Percentiles rank a stretch among this genome's conserved stretches.
Conservation (phyloP, 768 basidiomycete genomes). For the Boletus reticulatus region DNA sequence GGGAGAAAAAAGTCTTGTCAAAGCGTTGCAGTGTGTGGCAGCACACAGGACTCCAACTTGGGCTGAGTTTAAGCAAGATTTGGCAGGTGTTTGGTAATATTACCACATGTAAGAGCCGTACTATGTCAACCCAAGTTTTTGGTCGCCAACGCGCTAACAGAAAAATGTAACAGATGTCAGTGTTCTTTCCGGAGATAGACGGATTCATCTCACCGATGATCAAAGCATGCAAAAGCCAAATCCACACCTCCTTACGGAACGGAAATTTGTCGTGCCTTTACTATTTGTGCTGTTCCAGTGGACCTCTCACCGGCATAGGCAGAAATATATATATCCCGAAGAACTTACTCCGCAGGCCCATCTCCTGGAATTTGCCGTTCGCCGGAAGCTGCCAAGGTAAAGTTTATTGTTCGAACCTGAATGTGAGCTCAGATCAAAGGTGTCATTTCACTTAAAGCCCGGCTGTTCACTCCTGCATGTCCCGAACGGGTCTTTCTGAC, state of each 20-base stretch:
- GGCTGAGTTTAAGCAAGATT: slow-evolving; percentile 12
- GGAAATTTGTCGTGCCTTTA: slow-evolving; percentile 24
- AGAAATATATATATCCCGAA: slow-evolving; percentile 13
- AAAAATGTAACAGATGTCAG: slow-evolving; percentile 11
- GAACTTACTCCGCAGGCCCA: slow-evolving; percentile 24
- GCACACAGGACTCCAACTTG: neutral
- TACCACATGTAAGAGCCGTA: slow-evolving; percentile 17
- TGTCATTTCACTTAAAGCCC: slow-evolving; percentile 23
- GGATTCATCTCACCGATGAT: slow-evolving; percentile 31
- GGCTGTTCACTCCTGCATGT: slow-evolving; percentile 21
- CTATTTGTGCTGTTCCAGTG: slow-evolving; percentile 8
- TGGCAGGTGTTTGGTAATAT: slow-evolving; percentile 5
- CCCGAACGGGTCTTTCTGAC: slow-evolving; percentile 28
- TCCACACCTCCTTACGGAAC: slow-evolving; percentile 31
- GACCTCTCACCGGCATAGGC: slow-evolving; percentile 1
- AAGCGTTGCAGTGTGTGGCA: neutral
- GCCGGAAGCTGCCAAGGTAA: slow-evolving; percentile 28
- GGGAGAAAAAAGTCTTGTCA: neutral
- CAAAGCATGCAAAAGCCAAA: slow-evolving; percentile 34
- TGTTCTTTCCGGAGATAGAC: slow-evolving; percentile 30
- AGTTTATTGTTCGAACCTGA: slow-evolving; percentile 29
- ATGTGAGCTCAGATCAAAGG: slow-evolving; percentile 23
- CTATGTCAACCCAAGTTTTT: slow-evolving; percentile 11
- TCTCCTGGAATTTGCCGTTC: slow-evolving; percentile 28
- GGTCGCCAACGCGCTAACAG: slow-evolving; percentile 5